phyloP scores from a whole-genome alignment of 805 yeast genomes.

The Pichia exigua region DNA sequence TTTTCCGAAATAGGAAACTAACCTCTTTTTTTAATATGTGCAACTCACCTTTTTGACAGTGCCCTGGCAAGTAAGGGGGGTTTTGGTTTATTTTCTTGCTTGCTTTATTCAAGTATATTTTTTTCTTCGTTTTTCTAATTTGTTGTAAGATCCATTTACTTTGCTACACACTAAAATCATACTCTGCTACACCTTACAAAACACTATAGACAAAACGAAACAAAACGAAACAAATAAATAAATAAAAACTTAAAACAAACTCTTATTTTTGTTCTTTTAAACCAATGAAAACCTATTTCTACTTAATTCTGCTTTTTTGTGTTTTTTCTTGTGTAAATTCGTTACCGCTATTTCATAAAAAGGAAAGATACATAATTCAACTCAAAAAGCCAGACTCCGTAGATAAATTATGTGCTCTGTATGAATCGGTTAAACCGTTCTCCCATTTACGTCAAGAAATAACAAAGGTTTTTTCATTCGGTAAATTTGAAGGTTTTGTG shows the following conservation, averaged over 20 bases:
- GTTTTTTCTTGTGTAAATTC: constrained; percentile 1
- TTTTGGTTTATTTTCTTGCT: too few species aligned
- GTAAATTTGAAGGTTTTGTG: constrained; percentile 62
- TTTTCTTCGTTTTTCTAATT: too few species aligned
- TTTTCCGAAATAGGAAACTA: background rate
- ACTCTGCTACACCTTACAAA: too few species aligned
- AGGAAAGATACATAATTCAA: constrained; percentile 38
- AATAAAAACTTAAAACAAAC: too few species aligned
- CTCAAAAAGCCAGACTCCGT: constrained; percentile 43
- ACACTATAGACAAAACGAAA: too few species aligned
- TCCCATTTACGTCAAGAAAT: constrained; percentile 42
- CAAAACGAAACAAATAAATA: too few species aligned
- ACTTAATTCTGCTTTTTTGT: constrained; percentile 1
- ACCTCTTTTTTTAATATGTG: background rate
- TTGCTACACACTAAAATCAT: too few species aligned
- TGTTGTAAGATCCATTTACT: background rate
- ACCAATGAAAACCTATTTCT: background rate
- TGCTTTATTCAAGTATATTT: too few species aligned
- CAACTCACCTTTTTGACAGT: background rate
- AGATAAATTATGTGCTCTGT: constrained; percentile 41
- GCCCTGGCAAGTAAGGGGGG: background rate
- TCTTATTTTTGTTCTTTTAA: too few species aligned
- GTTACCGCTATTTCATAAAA: constrained; percentile 8
- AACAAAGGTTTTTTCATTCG: constrained; percentile 51
- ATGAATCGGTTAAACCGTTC: constrained; percentile 26